Evolutionary conservation across 2,329 filamentous ascomycete genomes (phyloP).

Genomic region (Botryotinia narcissicola): DNA sequence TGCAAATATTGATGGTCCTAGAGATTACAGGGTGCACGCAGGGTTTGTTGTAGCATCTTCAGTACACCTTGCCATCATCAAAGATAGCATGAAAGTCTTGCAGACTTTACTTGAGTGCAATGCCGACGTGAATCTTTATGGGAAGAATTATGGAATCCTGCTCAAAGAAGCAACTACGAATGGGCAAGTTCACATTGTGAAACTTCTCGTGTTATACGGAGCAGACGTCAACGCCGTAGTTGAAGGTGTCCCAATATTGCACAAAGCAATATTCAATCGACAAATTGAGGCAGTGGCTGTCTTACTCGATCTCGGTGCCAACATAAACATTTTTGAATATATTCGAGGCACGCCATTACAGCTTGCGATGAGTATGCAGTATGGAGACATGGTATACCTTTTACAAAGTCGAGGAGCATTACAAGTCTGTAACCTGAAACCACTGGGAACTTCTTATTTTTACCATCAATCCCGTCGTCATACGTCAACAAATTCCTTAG

Average conservation of each 20-base stretch:
- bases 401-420: neutral
- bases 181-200: rapidly evolving
- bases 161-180: neutral
- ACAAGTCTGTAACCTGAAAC: neutral
- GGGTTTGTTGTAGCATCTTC: neutral
- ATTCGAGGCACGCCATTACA: neutral
- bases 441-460: neutral
- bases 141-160: neutral
- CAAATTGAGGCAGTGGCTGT: rapidly evolving
- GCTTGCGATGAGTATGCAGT: neutral
- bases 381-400: neutral
- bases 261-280: neutral
- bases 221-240: neutral
- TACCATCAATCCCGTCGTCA: neutral
- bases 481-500: neutral
- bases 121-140: neutral
- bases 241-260: rapidly evolving
- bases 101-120: neutral
- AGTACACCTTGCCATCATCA: neutral
- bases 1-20: neutral
- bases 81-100: neutral
- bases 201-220: neutral
- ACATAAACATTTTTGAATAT: neutral
- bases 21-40: neutral
- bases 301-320: neutral